phyloP scores from a whole-genome alignment of 192 early-diverging fungal genomes.

The Coemansia sp. region DNA sequence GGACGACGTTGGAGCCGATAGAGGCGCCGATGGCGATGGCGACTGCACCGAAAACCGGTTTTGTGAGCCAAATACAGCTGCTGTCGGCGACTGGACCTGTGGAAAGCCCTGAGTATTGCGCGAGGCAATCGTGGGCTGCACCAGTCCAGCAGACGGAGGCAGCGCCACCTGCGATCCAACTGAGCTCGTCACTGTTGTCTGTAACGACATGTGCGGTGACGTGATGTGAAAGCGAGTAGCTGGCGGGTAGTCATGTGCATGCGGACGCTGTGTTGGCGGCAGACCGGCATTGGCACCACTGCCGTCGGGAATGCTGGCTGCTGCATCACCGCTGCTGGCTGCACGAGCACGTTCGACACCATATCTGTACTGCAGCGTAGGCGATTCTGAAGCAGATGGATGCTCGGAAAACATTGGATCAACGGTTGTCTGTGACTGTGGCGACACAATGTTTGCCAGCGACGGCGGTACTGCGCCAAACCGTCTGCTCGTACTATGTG shows the following conservation, averaged over 20 bases:
- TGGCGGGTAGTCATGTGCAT: slow-evolving; percentile 3
- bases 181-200: slow-evolving; percentile 5
- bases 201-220: slow-evolving; percentile 6
- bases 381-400: slow-evolving; percentile 7
- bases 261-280: neutral
- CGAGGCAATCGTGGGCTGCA: slow-evolving; percentile 8
- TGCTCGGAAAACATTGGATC: neutral
- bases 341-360: slow-evolving; percentile 8
- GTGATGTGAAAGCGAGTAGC: neutral
- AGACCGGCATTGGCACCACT: neutral
- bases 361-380: neutral
- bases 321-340: slow-evolving; percentile 8
- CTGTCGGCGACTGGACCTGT: slow-evolving; percentile 15
- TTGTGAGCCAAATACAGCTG: slow-evolving; percentile 5
- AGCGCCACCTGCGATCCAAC: slow-evolving; percentile 3
- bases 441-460: slow-evolving; percentile 32
- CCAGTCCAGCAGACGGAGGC: slow-evolving; percentile 13
- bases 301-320: slow-evolving; percentile 17
- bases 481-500: neutral
- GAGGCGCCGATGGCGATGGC: slow-evolving; percentile 17
- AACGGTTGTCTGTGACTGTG: slow-evolving; percentile 1
- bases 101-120: slow-evolving; percentile 10
- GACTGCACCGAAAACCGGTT: slow-evolving; percentile 7
- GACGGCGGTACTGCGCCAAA: slow-evolving; percentile 24
- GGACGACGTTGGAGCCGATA: slow-evolving; percentile 22